Base-by-base conservation (phyloP, 352 stramenopile genomes). In the Globisporangium spinosum region DNA sequence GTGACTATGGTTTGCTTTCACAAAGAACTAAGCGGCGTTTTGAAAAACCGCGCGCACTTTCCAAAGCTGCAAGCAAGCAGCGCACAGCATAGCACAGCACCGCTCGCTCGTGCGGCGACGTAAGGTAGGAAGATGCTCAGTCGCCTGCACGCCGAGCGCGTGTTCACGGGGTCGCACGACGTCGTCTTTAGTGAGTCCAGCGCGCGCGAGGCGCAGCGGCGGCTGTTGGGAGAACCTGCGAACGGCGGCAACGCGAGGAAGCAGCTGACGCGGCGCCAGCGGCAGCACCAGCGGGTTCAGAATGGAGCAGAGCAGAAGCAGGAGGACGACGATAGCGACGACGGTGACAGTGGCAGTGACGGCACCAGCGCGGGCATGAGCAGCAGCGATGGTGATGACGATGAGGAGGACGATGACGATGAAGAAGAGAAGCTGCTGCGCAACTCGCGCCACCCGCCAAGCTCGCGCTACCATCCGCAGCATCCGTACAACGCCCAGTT, bases 131-230 rank as follows among this genome's bases (percentile, higher is more conserved):
- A 8, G 53, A 86, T 91, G 83, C 68, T 90, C 57, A 84, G 83
- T 62, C 82, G 78, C 45, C 54, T 87, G 20, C 70, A 87, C 59
- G 82, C 89, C 62, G 72, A 73, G 68, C 83, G 82, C 72, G 80
- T 90, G 57, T 92, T 92, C 68, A 71, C 73, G 27, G 80, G 75
- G 65, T 92, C 82, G 0, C 68, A 86, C 9, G 83, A 92, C 68
- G 78, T 91, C 65, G 76, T 91, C 5, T 64, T 82, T 15, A 68
- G 71, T 63, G 65, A 62, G 13, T 64, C 65, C 2, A 71, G 61
- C 23, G 67, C 61, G 17, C 45, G 65, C 62, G 40, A 58, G 66
- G 63, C 67, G 45, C 53, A 60, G 57, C 35, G 64, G 67, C 56
- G 47, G 53, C 60, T 49, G 29, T 29, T 22, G 3, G n/a, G 57